These are phyloP conservation scores for Cryptomeria japonica DNA, from an alignment of 75 land plant species.

Conservation along the genomic window DNA sequence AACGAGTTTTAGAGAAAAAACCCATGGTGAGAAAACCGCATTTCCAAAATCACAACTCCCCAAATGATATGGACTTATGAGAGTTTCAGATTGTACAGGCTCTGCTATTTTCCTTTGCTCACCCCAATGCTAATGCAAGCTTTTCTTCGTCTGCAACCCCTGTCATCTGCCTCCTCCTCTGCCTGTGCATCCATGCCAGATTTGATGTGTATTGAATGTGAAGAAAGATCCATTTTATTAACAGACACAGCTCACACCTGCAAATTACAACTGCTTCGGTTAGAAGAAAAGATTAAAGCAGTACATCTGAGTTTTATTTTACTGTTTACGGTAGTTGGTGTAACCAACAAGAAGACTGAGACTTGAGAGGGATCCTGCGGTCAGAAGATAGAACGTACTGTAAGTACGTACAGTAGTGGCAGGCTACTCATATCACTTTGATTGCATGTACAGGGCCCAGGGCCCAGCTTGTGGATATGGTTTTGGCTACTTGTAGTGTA, in stretches of 20 bases:
- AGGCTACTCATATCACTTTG: neutral
- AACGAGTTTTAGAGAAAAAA: constrained; percentile 1
- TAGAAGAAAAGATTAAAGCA: neutral
- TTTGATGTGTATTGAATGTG: neutral
- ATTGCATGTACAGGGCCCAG: neutral
- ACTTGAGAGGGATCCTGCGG: neutral
- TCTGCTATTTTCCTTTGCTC: neutral
- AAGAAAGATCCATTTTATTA: neutral
- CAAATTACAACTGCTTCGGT: neutral
- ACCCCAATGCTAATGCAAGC: neutral
- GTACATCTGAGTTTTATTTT: neutral
- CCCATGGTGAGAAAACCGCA: neutral
- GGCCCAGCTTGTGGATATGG: neutral
- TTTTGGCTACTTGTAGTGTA: neutral
- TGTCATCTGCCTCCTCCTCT: neutral
- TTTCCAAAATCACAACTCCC: constrained; percentile 10
- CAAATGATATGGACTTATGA: neutral
- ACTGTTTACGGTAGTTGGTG: neutral
- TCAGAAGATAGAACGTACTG: neutral
- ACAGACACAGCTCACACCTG: neutral
- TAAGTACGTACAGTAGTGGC: neutral
- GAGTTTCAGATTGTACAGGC: neutral
- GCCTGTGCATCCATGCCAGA: neutral
- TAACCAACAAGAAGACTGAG: neutral
- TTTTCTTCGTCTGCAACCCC: neutral